Evolutionary conservation across 768 basidiomycete genomes (phyloP), one percentile per base, ranked within the genome.

Genomic region (Lactifluus pinguis): DNA sequence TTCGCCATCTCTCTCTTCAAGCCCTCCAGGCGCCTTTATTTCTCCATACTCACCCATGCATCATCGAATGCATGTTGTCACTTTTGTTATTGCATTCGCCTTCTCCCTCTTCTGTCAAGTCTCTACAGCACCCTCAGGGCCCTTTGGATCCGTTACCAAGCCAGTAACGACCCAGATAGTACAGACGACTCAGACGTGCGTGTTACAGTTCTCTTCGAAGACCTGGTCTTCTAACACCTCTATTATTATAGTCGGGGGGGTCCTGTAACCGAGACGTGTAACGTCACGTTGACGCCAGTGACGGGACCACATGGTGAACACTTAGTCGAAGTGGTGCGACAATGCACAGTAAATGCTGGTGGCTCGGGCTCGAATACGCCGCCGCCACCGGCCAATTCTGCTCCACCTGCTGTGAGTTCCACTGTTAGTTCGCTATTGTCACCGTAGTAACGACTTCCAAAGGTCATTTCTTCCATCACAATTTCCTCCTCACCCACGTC

Each of bases 181-280:
- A 47, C 68, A 65, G 54, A 72, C 69, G 25, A 62, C 74, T 15
- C 68, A 77, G 63, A 79, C 75, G 79, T 80, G 67, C 69, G 79
- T 74, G 15, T n/a, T 36, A 4, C 34, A 6, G 6, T n/a, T 6
- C 10, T 49, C 29, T 30, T 39, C 7, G 44, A 19, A 19, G 17
- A 29, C 15, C 15, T 19, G 17, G 36, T 17, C 15, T 17, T 41
- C 8, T 32, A 25, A 48, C 19, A 38, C 44, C 44, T 45, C 30
- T 9, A 17, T 47, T 25, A 67, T 69, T 59, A 54, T 65, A 48
- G 65, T 38, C 8, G n/a, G 14, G 52, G 57, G 14, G 75, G 74
- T 0, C 62, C 68, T 1, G 72, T 74, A 68, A 68, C 70, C n/a
- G 66, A 76, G 67, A 71, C 67, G 2, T 77, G 76, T 59, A 67